Conservation (phyloP, 2,329 filamentous ascomycete genomes). For the Trematosphaeria pertusa region DNA sequence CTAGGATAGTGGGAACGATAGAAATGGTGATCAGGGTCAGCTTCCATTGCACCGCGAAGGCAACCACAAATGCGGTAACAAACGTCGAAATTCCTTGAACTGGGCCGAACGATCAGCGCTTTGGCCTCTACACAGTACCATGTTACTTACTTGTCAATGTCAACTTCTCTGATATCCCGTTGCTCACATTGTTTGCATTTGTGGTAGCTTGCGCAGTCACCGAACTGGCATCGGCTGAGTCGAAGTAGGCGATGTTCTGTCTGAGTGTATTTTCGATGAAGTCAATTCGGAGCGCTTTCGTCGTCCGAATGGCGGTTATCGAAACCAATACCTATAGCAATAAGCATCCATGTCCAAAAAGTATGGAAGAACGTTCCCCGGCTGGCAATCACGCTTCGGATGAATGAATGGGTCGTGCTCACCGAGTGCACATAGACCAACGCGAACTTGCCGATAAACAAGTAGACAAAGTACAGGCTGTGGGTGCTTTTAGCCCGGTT, state of each 20-base stretch:
- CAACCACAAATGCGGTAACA: constrained; percentile 84
- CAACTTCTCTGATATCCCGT: constrained; percentile 69
- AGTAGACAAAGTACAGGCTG: constrained; percentile 71
- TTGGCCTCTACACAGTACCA: too few relatives aligned
- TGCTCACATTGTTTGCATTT: constrained; percentile 91
- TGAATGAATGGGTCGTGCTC: not conserved
- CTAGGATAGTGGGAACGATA: constrained; percentile 55
- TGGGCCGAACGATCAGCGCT: too few relatives aligned
- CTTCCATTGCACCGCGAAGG: constrained; percentile 92
- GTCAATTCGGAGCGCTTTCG: constrained; percentile 61
- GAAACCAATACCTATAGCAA: constrained; percentile 48
- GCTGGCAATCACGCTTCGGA: too few relatives aligned
- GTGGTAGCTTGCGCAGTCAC: constrained; percentile 94
- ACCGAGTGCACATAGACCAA: constrained; percentile 61
- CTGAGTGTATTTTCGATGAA: constrained; percentile 69
- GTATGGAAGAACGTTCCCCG: not conserved
- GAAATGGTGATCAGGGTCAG: constrained; percentile 76
- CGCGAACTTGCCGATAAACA: constrained; percentile 71
- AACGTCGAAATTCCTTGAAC: constrained; percentile 61
- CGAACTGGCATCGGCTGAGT: constrained; percentile 90
- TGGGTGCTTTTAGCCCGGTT: not conserved
- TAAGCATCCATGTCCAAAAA: constrained; percentile 8
- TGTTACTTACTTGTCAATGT: constrained; percentile 48
- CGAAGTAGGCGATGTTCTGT: constrained; percentile 56
- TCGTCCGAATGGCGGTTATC: constrained; percentile 60